phyloP scores from a whole-genome alignment of 352 stramenopile species.

The Pythium brachiatum region DNA sequence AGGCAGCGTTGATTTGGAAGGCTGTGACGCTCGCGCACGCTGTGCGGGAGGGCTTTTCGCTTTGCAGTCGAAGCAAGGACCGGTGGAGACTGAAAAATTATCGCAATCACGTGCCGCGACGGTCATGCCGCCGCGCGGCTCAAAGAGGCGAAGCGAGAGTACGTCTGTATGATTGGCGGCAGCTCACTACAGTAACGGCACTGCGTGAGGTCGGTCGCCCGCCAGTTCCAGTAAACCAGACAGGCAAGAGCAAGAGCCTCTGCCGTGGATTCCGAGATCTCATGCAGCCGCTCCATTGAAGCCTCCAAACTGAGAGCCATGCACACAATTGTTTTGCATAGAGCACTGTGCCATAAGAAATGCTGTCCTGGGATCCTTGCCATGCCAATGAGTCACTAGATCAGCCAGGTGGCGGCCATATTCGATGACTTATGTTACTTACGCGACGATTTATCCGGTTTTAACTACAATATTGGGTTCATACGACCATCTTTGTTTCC shows the following conservation, averaged over 20 bases:
- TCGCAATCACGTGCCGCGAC: slow-evolving; percentile 30
- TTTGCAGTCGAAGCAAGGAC: slow-evolving; percentile 16
- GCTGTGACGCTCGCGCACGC: slow-evolving; percentile 42
- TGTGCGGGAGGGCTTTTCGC: slow-evolving; percentile 50
- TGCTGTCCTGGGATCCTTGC: too few relatives aligned
- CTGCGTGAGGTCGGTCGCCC: slow-evolving; percentile 8
- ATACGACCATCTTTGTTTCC: not conserved
- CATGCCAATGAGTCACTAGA: not conserved
- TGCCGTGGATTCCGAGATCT: too few relatives aligned
- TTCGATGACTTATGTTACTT: not conserved
- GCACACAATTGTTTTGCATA: slow-evolving; percentile 4
- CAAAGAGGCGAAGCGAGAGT: slow-evolving; percentile 32
- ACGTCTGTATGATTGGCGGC: slow-evolving; percentile 42
- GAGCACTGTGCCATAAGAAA: not conserved
- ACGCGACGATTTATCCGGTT: not conserved
- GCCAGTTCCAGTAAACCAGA: too few relatives aligned
- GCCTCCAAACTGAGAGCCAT: too few relatives aligned
- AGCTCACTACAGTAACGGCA: slow-evolving; percentile 32
- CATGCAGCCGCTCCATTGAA: too few relatives aligned
- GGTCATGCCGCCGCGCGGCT: slow-evolving; percentile 38
- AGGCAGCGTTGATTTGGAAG: slow-evolving; percentile 40
- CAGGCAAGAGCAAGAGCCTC: too few relatives aligned
- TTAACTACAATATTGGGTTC: not conserved
- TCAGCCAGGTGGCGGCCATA: not conserved
- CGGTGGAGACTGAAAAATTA: slow-evolving; percentile 34